These are phyloP conservation scores for Phlyctochytrium planicorne DNA, from an alignment of 192 early-diverging fungal genomes.

Conservation along the genomic window DNA sequence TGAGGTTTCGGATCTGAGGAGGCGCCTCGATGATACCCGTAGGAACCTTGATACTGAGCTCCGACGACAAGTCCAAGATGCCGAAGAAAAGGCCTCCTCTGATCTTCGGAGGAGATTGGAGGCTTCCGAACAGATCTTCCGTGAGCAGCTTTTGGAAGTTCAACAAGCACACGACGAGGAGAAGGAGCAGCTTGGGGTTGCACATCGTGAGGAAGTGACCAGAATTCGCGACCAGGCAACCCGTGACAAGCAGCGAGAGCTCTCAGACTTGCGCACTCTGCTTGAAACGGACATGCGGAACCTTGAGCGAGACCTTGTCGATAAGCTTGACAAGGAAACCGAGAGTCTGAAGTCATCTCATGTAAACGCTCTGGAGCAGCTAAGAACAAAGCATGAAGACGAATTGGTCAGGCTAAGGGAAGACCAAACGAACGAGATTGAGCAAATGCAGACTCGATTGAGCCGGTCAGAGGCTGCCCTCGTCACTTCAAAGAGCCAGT, in stretches of 20 bases:
- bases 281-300: conserved; percentile 2
- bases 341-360: conserved; percentile 2
- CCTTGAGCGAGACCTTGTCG: neutral
- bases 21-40: conserved; percentile 2
- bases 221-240: neutral
- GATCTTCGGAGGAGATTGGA: conserved; percentile 7
- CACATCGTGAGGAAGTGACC: conserved; percentile 11
- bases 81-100: conserved; percentile 11
- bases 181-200: conserved; percentile 13
- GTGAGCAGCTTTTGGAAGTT: conserved; percentile 14
- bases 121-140: conserved; percentile 11
- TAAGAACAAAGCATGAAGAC: conserved; percentile 13
- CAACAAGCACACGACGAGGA: conserved; percentile 19
- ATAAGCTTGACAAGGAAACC: conserved; percentile 4
- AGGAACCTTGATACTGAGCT: conserved; percentile 9
- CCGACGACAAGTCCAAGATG: conserved; percentile 12
- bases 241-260: conserved; percentile 12
- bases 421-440: conserved; percentile 12
- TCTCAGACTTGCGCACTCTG: neutral
- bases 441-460: conserved; percentile 24
- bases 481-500: conserved; percentile 33
- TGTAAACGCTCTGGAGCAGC: conserved; percentile 1
- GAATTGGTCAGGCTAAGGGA: conserved; percentile 18
- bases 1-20: neutral
- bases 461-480: conserved; percentile 30